Conservation (phyloP, 2,329 filamentous ascomycete species). For the Nectriaceae sp. region DNA sequence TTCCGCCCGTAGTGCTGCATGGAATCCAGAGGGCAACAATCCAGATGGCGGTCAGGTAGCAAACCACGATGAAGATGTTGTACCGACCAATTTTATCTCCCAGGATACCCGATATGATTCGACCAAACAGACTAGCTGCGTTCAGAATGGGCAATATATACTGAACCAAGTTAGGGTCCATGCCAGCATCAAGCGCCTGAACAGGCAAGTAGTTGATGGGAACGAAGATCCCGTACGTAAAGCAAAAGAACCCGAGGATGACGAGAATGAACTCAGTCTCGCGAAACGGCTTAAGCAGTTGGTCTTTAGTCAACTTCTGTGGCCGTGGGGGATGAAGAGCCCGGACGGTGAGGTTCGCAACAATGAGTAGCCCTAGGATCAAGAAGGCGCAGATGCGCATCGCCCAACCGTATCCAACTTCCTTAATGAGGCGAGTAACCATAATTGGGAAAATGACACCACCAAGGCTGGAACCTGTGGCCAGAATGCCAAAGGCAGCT, state of each 20-base stretch:
- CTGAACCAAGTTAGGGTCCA: slow-evolving; percentile 30
- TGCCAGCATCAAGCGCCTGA: slow-evolving; percentile 31
- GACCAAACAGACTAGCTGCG: slow-evolving; percentile 39
- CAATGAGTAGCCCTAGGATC: slow-evolving; percentile 33
- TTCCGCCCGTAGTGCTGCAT: slow-evolving; percentile 25
- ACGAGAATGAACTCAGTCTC: slow-evolving; percentile 36
- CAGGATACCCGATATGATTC: slow-evolving; percentile 33
- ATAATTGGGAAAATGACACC: slow-evolving; percentile 45
- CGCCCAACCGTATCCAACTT: slow-evolving; percentile 41
- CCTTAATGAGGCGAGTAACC: slow-evolving; percentile 35
- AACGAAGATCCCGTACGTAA: slow-evolving; percentile 39
- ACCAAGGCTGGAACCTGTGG: slow-evolving; percentile 39
- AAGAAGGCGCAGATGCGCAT: slow-evolving; percentile 42
- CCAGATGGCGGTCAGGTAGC: slow-evolving; percentile 40
- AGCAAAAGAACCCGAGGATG: slow-evolving; percentile 34
- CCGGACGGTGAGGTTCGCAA: slow-evolving; percentile 34
- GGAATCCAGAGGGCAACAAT: slow-evolving; percentile 47
- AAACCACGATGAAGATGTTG: slow-evolving; percentile 48
- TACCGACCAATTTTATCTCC: slow-evolving; percentile 40
- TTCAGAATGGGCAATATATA: slow-evolving; percentile 43
- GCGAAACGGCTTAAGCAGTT: slow-evolving; percentile 33
- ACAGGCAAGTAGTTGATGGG: slow-evolving; percentile 39
- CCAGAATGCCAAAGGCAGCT: slow-evolving; percentile 37
- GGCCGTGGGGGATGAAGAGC: slow-evolving; percentile 24
- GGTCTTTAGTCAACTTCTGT: slow-evolving; percentile 29